A percentile compares a stretch with the other conserved stretches of the same genome.
Evolutionary conservation across 208 protist species (phyloP).

Genomic region (Naegleria gruberi): DNA sequence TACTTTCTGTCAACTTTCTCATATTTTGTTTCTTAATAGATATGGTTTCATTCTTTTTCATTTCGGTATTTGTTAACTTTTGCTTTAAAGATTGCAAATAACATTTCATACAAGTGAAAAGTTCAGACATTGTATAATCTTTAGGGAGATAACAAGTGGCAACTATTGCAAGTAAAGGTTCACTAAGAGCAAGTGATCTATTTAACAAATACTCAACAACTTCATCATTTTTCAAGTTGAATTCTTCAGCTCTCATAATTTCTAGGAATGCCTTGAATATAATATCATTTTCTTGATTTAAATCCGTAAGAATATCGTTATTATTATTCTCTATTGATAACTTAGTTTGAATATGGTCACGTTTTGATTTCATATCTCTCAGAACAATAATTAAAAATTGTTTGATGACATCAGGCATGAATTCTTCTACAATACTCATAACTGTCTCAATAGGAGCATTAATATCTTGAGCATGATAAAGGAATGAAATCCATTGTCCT

Average conservation of each 20-base stretch:
- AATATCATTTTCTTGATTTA: neutral
- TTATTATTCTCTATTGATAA: neutral
- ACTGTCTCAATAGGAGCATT: neutral
- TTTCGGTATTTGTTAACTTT: neutral
- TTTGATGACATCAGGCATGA: neutral
- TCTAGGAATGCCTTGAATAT: neutral
- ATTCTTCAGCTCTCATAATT: neutral
- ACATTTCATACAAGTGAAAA: neutral
- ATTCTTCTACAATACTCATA: neutral
- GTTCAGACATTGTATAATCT: neutral
- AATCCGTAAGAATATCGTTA: neutral
- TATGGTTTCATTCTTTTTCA: neutral
- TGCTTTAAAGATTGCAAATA: neutral
- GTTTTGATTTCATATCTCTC: neutral
- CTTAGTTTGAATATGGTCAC: neutral
- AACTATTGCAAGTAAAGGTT: neutral
- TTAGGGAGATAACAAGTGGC: neutral
- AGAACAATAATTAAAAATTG: neutral
- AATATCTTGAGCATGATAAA: neutral
- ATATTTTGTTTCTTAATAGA: neutral
- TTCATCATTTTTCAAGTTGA: neutral
- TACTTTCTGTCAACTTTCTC: neutral
- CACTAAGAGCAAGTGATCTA: neutral
- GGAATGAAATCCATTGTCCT: neutral
- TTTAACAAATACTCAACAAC: neutral